phyloP scores from a whole-genome alignment of 805 yeast species.

The Teunomyces kruisii region DNA sequence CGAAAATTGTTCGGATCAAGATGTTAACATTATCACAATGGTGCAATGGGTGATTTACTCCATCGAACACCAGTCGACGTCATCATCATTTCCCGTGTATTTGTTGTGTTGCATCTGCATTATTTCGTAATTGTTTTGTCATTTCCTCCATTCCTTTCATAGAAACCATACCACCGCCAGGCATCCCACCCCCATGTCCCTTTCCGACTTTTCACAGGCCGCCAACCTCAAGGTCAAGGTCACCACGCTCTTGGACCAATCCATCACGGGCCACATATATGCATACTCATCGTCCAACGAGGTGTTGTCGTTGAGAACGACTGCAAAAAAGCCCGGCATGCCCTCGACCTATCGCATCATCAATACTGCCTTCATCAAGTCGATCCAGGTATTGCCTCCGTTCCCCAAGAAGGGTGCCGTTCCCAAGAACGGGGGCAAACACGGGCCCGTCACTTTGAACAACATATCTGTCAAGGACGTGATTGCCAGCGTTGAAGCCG shows the following conservation, averaged over 20 bases:
- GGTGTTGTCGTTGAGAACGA: slow-evolving; percentile 35
- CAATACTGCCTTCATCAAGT: slow-evolving; percentile 57
- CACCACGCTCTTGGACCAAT: slow-evolving; percentile 57
- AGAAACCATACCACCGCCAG: too few relatives aligned
- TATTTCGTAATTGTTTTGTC: not conserved
- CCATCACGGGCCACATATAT: slow-evolving; percentile 61
- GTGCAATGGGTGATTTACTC: too few relatives aligned
- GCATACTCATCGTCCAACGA: slow-evolving; percentile 54
- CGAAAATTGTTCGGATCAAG: too few relatives aligned
- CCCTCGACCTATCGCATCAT: slow-evolving; percentile 46
- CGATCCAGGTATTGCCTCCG: slow-evolving; percentile 40
- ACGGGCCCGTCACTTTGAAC: not conserved
- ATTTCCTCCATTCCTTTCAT: not conserved
- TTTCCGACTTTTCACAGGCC: slow-evolving; percentile 17
- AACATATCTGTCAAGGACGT: not conserved
- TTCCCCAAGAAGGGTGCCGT: slow-evolving; percentile 27
- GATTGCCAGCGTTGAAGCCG: not conserved
- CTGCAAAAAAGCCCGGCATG: slow-evolving; percentile 10
- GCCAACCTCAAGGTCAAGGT: slow-evolving; percentile 50
- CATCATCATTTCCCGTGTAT: too few relatives aligned
- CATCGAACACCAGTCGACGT: too few relatives aligned
- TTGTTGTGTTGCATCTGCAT: not conserved
- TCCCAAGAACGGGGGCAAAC: not conserved
- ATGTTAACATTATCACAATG: too few relatives aligned
- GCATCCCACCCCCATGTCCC: slow-evolving; percentile 3